Conservation (phyloP, 805 yeast genomes). For the Myxozyma monticola region DNA sequence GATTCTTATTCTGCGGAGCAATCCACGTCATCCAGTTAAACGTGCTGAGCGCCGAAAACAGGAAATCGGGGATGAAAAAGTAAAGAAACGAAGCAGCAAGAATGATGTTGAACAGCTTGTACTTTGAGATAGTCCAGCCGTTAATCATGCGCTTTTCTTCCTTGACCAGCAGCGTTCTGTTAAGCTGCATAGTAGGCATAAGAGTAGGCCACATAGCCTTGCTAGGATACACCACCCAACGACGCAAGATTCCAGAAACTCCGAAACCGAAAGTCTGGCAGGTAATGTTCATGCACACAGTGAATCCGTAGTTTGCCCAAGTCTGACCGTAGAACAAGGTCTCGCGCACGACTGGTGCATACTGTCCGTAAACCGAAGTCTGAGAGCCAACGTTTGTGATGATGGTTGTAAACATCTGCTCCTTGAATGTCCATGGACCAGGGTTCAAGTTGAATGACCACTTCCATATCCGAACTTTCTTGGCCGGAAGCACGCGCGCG, state of each 20-base stretch:
- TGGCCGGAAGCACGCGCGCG: slow-evolving; percentile 45
- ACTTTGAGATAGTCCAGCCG: slow-evolving; percentile 61
- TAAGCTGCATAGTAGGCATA: slow-evolving; percentile 51
- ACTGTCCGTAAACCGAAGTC: background rate
- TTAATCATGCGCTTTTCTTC: slow-evolving; percentile 49
- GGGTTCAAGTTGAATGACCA: slow-evolving; percentile 52
- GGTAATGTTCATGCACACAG: slow-evolving; percentile 51
- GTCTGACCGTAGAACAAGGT: slow-evolving; percentile 38
- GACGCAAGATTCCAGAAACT: slow-evolving; percentile 62
- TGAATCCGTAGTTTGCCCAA: slow-evolving; percentile 50
- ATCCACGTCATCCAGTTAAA: slow-evolving; percentile 55
- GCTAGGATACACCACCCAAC: slow-evolving; percentile 58
- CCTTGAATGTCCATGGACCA: slow-evolving; percentile 65
- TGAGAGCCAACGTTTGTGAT: slow-evolving; percentile 28
- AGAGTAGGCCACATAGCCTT: slow-evolving; percentile 58
- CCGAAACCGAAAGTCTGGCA: slow-evolving; percentile 66
- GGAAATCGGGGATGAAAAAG: slow-evolving; percentile 67
- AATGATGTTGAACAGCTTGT: slow-evolving; percentile 49
- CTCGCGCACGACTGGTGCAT: slow-evolving; percentile 4
- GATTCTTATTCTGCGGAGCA: slow-evolving; percentile 45
- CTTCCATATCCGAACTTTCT: slow-evolving; percentile 43
- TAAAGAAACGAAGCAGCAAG: slow-evolving; percentile 50
- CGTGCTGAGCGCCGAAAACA: slow-evolving; percentile 59
- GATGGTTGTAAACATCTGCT: slow-evolving; percentile 61
- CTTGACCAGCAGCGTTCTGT: slow-evolving; percentile 33